Evolutionary conservation across 2,329 filamentous ascomycete species (phyloP).

Genomic region (Pseudonectria foliicola): DNA sequence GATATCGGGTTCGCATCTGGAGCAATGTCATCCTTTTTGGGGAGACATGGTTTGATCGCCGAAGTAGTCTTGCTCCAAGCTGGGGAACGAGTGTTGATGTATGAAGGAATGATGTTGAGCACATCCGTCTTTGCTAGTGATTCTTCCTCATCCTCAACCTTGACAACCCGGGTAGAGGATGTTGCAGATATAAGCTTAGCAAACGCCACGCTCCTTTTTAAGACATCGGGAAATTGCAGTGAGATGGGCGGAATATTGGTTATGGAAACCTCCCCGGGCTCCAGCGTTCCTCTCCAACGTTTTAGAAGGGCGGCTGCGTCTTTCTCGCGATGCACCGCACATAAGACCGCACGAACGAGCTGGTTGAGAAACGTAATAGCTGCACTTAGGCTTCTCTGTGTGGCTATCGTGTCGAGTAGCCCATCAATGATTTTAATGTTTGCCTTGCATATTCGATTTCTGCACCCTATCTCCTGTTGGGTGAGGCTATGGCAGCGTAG

Average conservation of each 20-base stretch:
- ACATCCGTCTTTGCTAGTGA: not conserved
- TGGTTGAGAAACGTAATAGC: conserved; percentile 8
- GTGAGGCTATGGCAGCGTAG: conserved; percentile 9
- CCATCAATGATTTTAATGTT: conserved; percentile 2
- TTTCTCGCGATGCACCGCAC: not conserved
- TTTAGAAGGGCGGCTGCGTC: conserved; percentile 1
- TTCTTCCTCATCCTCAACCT: conserved; percentile 8
- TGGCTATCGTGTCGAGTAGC: conserved; percentile 8
- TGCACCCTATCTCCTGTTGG: conserved; percentile 1
- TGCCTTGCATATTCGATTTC: not conserved
- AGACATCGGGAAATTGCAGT: no score
- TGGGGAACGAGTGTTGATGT: no score
- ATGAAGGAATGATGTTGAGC: no score
- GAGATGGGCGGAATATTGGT: no score
- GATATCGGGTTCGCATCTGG: no score
- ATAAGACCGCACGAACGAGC: conserved; percentile 15
- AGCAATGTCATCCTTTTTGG: no score
- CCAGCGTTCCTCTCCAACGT: conserved; percentile 11
- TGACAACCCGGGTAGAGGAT: not conserved
- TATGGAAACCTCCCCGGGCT: not conserved
- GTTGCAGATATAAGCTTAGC: no score
- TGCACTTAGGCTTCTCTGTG: conserved; percentile 6
- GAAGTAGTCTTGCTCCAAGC: no score
- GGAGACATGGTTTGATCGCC: no score
- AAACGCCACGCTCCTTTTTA: no score